Conservation (phyloP, 164 flowering plant genomes). For the Stephania japonica region DNA sequence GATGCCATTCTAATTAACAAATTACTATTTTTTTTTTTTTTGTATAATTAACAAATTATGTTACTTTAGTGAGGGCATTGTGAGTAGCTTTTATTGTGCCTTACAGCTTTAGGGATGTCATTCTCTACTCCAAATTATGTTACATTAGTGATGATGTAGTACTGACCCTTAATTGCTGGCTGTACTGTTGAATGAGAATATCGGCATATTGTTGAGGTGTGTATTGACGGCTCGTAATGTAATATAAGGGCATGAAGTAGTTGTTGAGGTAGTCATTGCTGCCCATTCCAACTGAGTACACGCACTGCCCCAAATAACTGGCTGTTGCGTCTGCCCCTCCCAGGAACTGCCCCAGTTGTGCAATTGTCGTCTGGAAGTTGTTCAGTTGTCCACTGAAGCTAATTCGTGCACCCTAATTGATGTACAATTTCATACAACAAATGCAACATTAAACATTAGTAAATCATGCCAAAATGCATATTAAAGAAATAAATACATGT, state of each 20-base stretch:
- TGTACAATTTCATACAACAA: too few relatives aligned
- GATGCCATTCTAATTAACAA: too few relatives aligned
- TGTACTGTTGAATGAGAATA: constrained; percentile 49
- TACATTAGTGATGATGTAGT: neutral
- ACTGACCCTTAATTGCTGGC: constrained; percentile 43
- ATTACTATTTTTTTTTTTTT: too few relatives aligned
- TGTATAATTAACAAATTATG: too few relatives aligned
- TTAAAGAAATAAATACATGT: too few relatives aligned
- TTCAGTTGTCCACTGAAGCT: constrained; percentile 49
- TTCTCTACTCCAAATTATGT: too few relatives aligned
- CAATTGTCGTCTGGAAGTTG: constrained; percentile 24
- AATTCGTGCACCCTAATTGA: constrained; percentile 52
- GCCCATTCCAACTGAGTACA: constrained; percentile 26
- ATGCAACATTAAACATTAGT: too few relatives aligned
- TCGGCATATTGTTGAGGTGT: constrained; percentile 62
- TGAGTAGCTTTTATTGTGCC: too few relatives aligned
- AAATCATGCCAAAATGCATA: neutral
- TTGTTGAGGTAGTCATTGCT: constrained; percentile 58
- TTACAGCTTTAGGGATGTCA: too few relatives aligned
- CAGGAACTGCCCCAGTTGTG: constrained; percentile 36
- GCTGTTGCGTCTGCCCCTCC: constrained; percentile 37
- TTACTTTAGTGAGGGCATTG: too few relatives aligned
- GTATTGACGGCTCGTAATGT: constrained; percentile 44
- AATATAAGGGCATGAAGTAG: constrained; percentile 51
- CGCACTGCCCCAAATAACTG: constrained; percentile 21